Percentiles rank a stretch among this genome's conserved stretches.
Evolutionary conservation across 768 basidiomycete species (phyloP).

Genomic region (Pilatotrama ljubarskyi): DNA sequence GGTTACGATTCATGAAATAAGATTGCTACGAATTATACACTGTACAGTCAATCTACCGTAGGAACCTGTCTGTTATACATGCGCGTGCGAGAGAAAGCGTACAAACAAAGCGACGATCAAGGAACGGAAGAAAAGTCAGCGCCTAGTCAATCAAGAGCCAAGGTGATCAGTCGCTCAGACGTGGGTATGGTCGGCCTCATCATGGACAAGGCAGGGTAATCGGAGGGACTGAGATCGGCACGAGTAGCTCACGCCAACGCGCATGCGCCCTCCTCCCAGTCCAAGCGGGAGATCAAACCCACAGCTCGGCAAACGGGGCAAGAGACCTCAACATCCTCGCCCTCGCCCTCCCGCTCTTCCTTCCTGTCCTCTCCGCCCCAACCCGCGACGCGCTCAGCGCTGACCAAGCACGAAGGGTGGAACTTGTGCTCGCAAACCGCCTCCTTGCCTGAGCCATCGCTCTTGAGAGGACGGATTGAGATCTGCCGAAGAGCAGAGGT

Average conservation of each 20-base stretch:
- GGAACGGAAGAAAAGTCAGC: background rate
- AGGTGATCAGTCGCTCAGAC: constrained; percentile 12
- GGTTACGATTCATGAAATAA: background rate
- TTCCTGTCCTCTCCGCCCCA: constrained; percentile 50
- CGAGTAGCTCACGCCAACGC: constrained; percentile 23
- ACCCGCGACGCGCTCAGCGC: constrained; percentile 62
- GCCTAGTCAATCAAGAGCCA: constrained; percentile 2
- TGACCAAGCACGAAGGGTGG: constrained; percentile 73
- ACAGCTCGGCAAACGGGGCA: constrained; percentile 70
- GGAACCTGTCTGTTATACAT: constrained; percentile 8
- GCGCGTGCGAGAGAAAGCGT: background rate
- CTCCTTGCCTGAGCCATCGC: constrained; percentile 21
- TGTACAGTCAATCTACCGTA: constrained; percentile 12
- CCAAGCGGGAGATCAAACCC: constrained; percentile 57
- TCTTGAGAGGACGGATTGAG: constrained; percentile 34
- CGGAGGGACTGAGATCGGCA: background rate
- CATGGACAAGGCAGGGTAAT: constrained; percentile 7
- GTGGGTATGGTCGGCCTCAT: constrained; percentile 8
- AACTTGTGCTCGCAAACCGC: constrained; percentile 65
- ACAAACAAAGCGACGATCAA: constrained; percentile 2
- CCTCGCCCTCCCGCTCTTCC: constrained; percentile 34
- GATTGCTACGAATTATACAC: constrained; percentile 10
- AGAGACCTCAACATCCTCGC: constrained; percentile 56
- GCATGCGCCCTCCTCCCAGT: constrained; percentile 57
- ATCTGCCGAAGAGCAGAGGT: constrained; percentile 31